Percentiles rank a stretch among this genome's conserved stretches.
phyloP scores from a whole-genome alignment of 495 filamentous ascomycete species.

The Aspergillus leporis region DNA sequence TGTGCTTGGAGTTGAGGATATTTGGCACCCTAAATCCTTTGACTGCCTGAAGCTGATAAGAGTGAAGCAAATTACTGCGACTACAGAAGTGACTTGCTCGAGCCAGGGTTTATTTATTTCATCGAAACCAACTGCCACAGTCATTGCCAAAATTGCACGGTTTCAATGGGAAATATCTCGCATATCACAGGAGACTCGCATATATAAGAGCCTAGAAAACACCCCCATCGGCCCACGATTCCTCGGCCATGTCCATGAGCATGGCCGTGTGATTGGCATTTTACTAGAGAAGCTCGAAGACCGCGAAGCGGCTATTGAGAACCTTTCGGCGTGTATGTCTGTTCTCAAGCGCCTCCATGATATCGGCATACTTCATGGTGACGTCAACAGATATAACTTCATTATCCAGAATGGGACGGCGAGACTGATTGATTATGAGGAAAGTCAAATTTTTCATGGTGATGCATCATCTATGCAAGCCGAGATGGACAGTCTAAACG shows the following conservation, averaged over 20 bases:
- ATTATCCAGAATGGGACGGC: slow-evolving; percentile 12
- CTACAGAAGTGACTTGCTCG: slow-evolving; percentile 12
- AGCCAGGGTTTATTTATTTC: not conserved
- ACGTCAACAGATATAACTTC: slow-evolving; percentile 20
- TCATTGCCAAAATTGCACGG: slow-evolving; percentile 3
- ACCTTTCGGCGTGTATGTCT: slow-evolving; percentile 26
- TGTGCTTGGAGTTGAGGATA: slow-evolving; percentile 2
- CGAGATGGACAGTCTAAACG: slow-evolving; percentile 10
- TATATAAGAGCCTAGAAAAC: slow-evolving; percentile 28
- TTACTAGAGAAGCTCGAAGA: slow-evolving; percentile 36
- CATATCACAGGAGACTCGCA: slow-evolving; percentile 23
- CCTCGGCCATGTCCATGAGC: slow-evolving; percentile 35
- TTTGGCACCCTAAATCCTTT: slow-evolving; percentile 12
- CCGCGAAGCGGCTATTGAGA: slow-evolving; percentile 25
- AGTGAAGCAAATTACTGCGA: slow-evolving; percentile 8
- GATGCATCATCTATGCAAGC: slow-evolving; percentile 8
- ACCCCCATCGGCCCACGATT: slow-evolving; percentile 26
- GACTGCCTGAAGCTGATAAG: slow-evolving; percentile 10
- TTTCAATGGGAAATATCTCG: slow-evolving; percentile 21
- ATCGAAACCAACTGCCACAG: not conserved
- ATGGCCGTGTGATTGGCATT: slow-evolving; percentile 36
- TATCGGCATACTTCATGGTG: slow-evolving; percentile 14
- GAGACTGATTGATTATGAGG: slow-evolving; percentile 14
- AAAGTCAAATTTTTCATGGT: not conserved
- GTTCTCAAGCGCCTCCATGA: slow-evolving; percentile 31